phyloP scores from a whole-genome alignment of 495 filamentous ascomycete species.

The Copromyces sp. region DNA sequence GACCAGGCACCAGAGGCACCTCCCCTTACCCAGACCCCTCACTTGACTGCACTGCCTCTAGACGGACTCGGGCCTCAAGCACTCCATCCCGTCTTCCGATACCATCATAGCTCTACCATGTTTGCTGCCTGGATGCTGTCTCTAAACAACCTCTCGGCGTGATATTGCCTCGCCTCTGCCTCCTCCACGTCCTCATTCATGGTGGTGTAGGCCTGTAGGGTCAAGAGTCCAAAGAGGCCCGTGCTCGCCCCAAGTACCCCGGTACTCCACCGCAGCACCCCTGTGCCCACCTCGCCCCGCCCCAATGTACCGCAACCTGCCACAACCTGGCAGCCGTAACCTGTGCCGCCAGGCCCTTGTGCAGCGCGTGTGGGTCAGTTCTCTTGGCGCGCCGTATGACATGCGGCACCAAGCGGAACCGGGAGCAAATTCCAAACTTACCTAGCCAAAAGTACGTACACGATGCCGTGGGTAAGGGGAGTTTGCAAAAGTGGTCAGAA shows the following conservation, averaged over 20 bases:
- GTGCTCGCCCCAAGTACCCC: not conserved
- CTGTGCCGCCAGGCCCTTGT: not conserved
- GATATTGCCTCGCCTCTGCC: not conserved
- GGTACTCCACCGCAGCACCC: not conserved
- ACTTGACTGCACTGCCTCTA: not conserved
- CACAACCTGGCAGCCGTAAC: not conserved
- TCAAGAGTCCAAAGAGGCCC: not conserved
- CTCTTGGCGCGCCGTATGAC: not conserved
- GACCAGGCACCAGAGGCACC: not conserved
- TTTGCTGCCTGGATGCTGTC: not conserved
- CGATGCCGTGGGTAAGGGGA: conserved; percentile 10
- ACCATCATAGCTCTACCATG: not conserved
- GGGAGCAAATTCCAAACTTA: not conserved
- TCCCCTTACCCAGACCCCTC: not conserved
- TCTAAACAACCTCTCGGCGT: not conserved
- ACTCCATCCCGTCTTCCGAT: not conserved
- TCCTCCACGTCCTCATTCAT: not conserved
- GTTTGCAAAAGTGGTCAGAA: conserved; percentile 3
- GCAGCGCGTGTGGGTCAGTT: not conserved
- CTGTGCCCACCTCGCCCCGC: not conserved
- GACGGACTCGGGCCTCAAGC: not conserved
- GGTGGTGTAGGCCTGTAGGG: not conserved
- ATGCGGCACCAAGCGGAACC: not conserved
- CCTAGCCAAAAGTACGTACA: not conserved
- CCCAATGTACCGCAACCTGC: not conserved